A percentile compares a stretch with the other conserved stretches of the same genome.
Evolutionary conservation across 75 land plant genomes (phyloP).

Genomic region (Picea glauca): DNA sequence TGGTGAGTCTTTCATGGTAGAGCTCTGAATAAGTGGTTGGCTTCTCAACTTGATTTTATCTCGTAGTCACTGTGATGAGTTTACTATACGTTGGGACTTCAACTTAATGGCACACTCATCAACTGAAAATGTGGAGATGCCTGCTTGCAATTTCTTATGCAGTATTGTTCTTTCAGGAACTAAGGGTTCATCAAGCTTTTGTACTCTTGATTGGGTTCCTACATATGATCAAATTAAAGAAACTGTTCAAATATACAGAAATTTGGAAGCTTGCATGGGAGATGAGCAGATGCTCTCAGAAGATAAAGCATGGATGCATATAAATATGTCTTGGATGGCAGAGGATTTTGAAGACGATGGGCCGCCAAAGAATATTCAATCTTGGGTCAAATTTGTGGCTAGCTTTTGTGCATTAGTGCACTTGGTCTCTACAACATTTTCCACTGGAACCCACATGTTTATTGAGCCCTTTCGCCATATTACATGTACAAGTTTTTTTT

Average conservation of each 20-base stretch:
- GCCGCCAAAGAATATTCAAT: neutral
- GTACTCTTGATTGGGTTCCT: constrained; percentile 6
- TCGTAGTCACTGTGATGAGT: constrained; percentile 1
- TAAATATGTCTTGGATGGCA: too few relatives aligned
- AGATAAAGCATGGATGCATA: neutral
- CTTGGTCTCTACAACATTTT: too few relatives aligned
- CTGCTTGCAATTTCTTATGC: neutral
- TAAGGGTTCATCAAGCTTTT: neutral
- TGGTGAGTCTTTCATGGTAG: constrained; percentile 16
- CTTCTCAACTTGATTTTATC: neutral
- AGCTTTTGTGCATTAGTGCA: neutral
- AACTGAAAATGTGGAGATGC: neutral
- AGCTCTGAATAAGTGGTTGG: neutral
- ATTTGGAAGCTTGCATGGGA: neutral
- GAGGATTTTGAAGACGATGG: neutral
- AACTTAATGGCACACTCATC: constrained; percentile 2
- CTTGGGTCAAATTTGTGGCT: constrained; percentile 5
- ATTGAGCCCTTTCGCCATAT: too few relatives aligned
- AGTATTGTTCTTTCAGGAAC: constrained; percentile 2
- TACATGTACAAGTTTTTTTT: too few relatives aligned
- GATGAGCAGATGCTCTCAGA: neutral
- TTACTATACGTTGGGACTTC: constrained; percentile 5
- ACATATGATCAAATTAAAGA: neutral
- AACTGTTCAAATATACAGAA: neutral
- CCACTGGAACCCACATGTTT: too few relatives aligned